phyloP scores from a whole-genome alignment of 352 stramenopile genomes.

The Thraustotheca clavata region DNA sequence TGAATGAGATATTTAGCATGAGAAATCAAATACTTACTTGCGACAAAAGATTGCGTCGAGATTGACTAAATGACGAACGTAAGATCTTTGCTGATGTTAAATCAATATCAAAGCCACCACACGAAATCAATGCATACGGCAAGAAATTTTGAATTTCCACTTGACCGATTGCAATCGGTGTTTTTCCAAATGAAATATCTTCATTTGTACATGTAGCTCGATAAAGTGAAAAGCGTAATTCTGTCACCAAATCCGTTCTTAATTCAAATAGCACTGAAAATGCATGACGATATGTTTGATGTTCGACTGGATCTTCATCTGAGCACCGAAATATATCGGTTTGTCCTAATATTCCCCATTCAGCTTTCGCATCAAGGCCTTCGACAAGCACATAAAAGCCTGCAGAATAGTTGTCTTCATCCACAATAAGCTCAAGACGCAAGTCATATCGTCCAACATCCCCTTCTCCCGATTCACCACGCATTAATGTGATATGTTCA shows the following conservation, averaged over 20 bases:
- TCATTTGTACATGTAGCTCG: background rate
- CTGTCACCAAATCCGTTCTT: background rate
- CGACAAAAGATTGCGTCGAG: background rate
- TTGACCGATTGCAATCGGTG: background rate
- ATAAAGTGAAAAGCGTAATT: slow-evolving; percentile 16
- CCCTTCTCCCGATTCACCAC: background rate
- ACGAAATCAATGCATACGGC: background rate
- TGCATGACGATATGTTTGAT: background rate
- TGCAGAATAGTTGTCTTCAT: slow-evolving; percentile 2
- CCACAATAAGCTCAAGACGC: slow-evolving; percentile 10
- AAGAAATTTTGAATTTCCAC: slow-evolving; percentile 5
- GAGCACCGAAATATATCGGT: slow-evolving; percentile 10
- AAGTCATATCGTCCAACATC: slow-evolving; percentile 3
- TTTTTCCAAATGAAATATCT: slow-evolving; percentile 6
- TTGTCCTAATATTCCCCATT: background rate
- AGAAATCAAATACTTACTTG: background rate
- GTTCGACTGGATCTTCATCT: background rate
- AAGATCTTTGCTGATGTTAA: background rate
- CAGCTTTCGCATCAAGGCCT: background rate
- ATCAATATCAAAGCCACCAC: background rate
- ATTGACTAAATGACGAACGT: background rate
- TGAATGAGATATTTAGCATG: background rate
- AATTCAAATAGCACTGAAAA: slow-evolving; percentile 12
- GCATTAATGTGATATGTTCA: background rate
- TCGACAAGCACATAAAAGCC: slow-evolving; percentile 13